Conservation (phyloP, 768 basidiomycete genomes). For the Pleurotus eryngii region DNA sequence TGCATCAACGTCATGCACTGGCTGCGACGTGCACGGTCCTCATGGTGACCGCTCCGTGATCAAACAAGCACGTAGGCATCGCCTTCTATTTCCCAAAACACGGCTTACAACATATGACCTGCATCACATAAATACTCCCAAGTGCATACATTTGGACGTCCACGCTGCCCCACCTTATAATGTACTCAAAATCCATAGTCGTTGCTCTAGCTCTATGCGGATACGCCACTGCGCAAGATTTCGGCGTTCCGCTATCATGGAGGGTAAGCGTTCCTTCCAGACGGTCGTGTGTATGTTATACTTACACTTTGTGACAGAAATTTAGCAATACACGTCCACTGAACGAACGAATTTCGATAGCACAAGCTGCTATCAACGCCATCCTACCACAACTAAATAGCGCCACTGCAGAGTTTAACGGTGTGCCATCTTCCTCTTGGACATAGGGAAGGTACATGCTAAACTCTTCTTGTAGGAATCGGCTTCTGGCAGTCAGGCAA, state of each 20-base stretch:
- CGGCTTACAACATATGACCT: neutral
- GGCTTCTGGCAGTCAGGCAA: conserved; percentile 55
- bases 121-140: neutral
- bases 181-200: neutral
- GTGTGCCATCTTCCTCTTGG: conserved; percentile 17
- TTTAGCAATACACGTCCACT: conserved; percentile 33
- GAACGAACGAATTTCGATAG: conserved; percentile 37
- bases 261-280: conserved; percentile 18
- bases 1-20: neutral
- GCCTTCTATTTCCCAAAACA: neutral
- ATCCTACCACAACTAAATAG: conserved; percentile 35
- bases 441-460: neutral
- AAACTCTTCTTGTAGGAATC: conserved; percentile 29
- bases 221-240: conserved; percentile 16
- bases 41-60: neutral
- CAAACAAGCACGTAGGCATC: neutral
- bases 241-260: conserved; percentile 27
- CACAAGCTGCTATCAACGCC: conserved; percentile 38
- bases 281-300: neutral
- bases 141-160: no score
- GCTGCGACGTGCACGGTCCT: neutral
- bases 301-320: conserved; percentile 26
- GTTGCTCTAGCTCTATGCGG: neutral
- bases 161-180: neutral
- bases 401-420: conserved; percentile 40